phyloP scores from a whole-genome alignment of 345 rosid genomes.

The Camelina laxa region DNA sequence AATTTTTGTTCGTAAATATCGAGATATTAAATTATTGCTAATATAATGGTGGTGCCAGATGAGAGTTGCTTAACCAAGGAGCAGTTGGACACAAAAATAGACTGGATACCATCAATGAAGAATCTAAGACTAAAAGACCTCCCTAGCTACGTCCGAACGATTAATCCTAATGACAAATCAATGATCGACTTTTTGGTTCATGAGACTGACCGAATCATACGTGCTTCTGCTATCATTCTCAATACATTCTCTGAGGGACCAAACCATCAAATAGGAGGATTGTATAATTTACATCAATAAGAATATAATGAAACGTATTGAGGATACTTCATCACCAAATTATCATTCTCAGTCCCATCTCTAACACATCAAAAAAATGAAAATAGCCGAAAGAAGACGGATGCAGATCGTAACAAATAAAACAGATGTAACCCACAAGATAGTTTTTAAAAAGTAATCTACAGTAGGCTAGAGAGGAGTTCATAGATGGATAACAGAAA shows the following conservation, averaged over 20 bases:
- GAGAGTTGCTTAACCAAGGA: too few species aligned
- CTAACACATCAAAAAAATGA: conserved; percentile 13
- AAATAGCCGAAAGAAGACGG: conserved; percentile 14
- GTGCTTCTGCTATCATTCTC: too few species aligned
- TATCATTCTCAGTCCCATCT: conserved; percentile 28
- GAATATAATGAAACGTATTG: conserved; percentile 11
- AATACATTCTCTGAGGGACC: conserved; percentile 16
- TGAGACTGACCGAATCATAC: too few species aligned
- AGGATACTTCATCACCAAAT: conserved; percentile 29
- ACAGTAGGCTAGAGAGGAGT: not conserved
- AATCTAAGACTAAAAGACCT: too few species aligned
- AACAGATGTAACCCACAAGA: conserved; percentile 8
- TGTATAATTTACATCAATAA: conserved; percentile 36
- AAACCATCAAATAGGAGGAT: conserved; percentile 12
- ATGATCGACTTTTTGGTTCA: too few species aligned
- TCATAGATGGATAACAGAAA: not conserved
- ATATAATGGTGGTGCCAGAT: too few species aligned
- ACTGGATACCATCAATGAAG: too few species aligned
- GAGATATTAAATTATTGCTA: too few species aligned
- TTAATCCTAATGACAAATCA: too few species aligned
- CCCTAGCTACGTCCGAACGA: too few species aligned
- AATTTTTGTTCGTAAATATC: too few species aligned
- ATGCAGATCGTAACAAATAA: conserved; percentile 10
- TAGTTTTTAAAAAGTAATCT: not conserved
- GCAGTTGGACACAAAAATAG: too few species aligned